Base-by-base conservation (phyloP, 345 rosid genomes). In the Orychophragmus violaceus region DNA sequence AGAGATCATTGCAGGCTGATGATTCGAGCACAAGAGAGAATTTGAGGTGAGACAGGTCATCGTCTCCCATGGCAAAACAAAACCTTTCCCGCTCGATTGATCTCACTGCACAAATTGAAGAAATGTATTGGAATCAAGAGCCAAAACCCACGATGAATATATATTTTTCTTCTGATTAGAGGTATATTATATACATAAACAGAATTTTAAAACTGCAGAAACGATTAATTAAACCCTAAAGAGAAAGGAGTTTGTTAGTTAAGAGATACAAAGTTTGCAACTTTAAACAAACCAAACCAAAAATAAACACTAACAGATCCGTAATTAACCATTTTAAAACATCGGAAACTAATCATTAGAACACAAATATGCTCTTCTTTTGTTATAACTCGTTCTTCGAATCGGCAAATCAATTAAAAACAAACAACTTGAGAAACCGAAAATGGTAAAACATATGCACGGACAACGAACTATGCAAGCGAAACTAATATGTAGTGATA, bases 1-100 rank as follows among this genome's bases (percentile, higher is more conserved):
- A 59, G 7, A 90, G 76, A 79, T 93, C 96, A 74, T 88, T 79
- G 5, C 82, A 77, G 33, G 98, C 94, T 14, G 97, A 68, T 30
- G 84, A 54, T 69, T 93, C 97, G 0, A 88, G 87, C 77, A 93
- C 60, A 64, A 76, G 55, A 2, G 93, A 82, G 55, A 75, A 76
- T 62, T 80, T 79, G 52, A 44, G 59, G 56, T 59, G 62, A 66
- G 72, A 66, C 51, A 51, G 50, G 32, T 74, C 77, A n/a, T 74
- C 63, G 13, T 66, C 72, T 74, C 72, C 77, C 77, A 74, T 74
- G 58, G 24, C 25, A 46, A 46, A 8, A 19, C 5, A 66, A 44
- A 74, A 11, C 29, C 72, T 74, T 64, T 69, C 74, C 77, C 62
- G 70, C 57, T 76, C 72, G 7, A 60, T 56, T 53, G 75, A 68